These are phyloP conservation scores for Afroboletus lepidellus DNA, from an alignment of 1,284 basidiomycete genomes.

Conservation along the genomic window DNA sequence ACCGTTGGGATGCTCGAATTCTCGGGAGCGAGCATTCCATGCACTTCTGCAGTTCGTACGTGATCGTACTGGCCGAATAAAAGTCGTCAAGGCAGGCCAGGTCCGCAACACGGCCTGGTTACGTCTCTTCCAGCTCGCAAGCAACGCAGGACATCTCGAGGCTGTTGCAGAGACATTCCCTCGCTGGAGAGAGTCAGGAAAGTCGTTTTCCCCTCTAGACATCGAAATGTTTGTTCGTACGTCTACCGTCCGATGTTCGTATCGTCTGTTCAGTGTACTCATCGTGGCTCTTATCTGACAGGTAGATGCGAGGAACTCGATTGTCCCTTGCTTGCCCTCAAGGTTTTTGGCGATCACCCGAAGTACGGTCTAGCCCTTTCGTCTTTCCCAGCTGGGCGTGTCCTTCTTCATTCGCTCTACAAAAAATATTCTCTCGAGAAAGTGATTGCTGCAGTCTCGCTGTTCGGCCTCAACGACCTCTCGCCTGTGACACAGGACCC, in stretches of 20 bases:
- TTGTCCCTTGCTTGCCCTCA: slow-evolving; percentile 54
- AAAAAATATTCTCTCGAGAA: slow-evolving; percentile 45
- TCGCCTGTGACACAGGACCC: slow-evolving; percentile 53
- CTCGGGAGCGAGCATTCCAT: slow-evolving; percentile 26
- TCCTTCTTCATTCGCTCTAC: slow-evolving; percentile 53
- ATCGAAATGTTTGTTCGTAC: slow-evolving; percentile 49
- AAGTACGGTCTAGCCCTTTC: slow-evolving; percentile 59
- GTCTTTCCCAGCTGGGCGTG: slow-evolving; percentile 48
- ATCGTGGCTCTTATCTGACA: slow-evolving; percentile 23
- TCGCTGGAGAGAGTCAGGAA: slow-evolving; percentile 44
- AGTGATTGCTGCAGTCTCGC: slow-evolving; percentile 47
- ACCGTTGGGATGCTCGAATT: neutral
- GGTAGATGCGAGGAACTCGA: slow-evolving; percentile 59
- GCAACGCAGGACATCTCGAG: slow-evolving; percentile 45
- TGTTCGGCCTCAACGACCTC: slow-evolving; percentile 53
- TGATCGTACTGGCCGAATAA: slow-evolving; percentile 31
- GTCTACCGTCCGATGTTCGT: slow-evolving; percentile 26
- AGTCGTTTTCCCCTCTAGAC: slow-evolving; percentile 39
- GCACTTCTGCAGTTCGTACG: slow-evolving; percentile 28
- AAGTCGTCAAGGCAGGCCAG: slow-evolving; percentile 30
- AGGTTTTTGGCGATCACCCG: slow-evolving; percentile 58
- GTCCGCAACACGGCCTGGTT: slow-evolving; percentile 40
- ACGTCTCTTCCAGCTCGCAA: slow-evolving; percentile 50
- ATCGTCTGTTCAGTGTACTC: neutral
- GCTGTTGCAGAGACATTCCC: slow-evolving; percentile 45